These are phyloP conservation scores for Fusarium coicis DNA, from an alignment of 2,329 filamentous ascomycete genomes.

Conservation along the genomic window DNA sequence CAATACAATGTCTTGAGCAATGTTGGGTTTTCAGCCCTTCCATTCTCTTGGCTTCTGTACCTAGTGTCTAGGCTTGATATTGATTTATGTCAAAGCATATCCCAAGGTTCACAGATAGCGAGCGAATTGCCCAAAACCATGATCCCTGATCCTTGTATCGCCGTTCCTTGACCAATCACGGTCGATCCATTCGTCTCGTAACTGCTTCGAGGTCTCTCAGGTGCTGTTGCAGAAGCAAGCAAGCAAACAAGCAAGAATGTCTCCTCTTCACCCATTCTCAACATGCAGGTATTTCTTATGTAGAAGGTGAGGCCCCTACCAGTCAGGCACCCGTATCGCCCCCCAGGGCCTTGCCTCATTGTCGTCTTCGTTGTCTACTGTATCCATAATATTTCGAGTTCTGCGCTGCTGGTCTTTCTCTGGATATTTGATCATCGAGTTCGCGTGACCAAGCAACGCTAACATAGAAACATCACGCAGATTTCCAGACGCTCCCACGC, in stretches of 20 bases:
- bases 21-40: neutral
- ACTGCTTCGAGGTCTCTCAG: constrained; percentile 4
- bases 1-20: neutral
- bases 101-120: neutral
- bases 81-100: neutral
- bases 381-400: constrained; percentile 1
- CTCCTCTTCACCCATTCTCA: constrained; percentile 10
- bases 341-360: neutral
- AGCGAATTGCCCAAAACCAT: neutral
- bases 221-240: constrained; percentile 6
- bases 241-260: neutral
- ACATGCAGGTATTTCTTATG: neutral
- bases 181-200: constrained; percentile 1
- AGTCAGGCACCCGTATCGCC: neutral
- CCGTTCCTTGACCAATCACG: constrained; percentile 30
- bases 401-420: neutral
- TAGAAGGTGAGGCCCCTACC: neutral
- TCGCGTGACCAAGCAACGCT: neutral
- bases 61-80: neutral
- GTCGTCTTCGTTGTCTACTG: neutral
- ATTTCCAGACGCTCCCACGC: neutral
- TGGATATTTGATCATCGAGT: constrained; percentile 8
- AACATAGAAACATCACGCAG: neutral
- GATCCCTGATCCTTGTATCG: constrained; percentile 37
- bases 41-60: neutral